These are phyloP conservation scores for Rhodotorula kratochvilovae DNA, from an alignment of 768 basidiomycete genomes.

Conservation along the genomic window DNA sequence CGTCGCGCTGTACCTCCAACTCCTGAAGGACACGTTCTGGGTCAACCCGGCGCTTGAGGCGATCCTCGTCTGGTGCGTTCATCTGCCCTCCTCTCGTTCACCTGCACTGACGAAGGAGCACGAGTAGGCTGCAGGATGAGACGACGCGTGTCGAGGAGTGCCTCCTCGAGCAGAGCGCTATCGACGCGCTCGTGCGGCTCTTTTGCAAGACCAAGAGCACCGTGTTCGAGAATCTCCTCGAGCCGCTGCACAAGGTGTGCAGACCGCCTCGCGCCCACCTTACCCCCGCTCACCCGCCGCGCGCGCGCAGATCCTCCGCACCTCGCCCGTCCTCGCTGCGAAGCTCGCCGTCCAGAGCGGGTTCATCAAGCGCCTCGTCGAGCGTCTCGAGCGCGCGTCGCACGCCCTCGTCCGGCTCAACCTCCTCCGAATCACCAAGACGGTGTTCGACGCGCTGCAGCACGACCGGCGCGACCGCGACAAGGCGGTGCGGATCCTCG, in stretches of 20 bases:
- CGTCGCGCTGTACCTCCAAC: slow-evolving; percentile 68
- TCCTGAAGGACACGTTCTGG: slow-evolving; percentile 81
- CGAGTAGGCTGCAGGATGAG: slow-evolving; percentile 82
- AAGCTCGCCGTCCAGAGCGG: slow-evolving; percentile 69
- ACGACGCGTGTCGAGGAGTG: slow-evolving; percentile 88
- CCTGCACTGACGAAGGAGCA: not conserved
- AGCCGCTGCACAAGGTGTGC: slow-evolving; percentile 75
- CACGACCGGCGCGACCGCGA: slow-evolving; percentile 15
- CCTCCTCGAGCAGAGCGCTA: slow-evolving; percentile 61
- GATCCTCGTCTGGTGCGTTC: slow-evolving; percentile 73
- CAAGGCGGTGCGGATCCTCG: slow-evolving; percentile 31
- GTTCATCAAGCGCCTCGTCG: slow-evolving; percentile 83
- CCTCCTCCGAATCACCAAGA: slow-evolving; percentile 73
- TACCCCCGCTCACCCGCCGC: not conserved
- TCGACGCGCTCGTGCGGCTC: slow-evolving; percentile 67
- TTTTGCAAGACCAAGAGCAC: slow-evolving; percentile 69
- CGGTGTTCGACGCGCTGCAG: slow-evolving; percentile 63
- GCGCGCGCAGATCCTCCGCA: slow-evolving; percentile 56
- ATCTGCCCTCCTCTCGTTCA: not conserved
- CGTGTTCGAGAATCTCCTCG: slow-evolving; percentile 78
- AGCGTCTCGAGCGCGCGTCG: slow-evolving; percentile 60
- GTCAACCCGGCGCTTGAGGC: slow-evolving; percentile 88
- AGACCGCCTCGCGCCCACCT: no score
- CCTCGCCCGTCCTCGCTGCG: slow-evolving; percentile 69
- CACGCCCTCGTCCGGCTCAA: slow-evolving; percentile 89